A percentile compares a stretch with the other conserved stretches of the same genome.
phyloP scores from a whole-genome alignment of 1,284 basidiomycete species.

The Ustilago tritici region DNA sequence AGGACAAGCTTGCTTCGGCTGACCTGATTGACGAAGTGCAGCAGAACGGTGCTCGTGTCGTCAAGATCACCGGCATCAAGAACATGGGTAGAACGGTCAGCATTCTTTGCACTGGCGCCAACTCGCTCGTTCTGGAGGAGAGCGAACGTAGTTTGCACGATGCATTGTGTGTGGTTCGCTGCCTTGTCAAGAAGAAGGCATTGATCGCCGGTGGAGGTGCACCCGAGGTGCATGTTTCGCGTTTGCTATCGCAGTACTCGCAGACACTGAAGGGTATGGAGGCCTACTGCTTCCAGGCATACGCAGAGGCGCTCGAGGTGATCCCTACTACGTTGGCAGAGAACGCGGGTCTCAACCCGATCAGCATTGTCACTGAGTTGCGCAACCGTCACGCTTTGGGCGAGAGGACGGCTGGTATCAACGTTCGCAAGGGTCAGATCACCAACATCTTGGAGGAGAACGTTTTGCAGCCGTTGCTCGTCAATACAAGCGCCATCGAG shows the following conservation, averaged over 20 bases:
- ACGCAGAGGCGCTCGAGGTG: slow-evolving; percentile 96
- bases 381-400: slow-evolving; percentile 96
- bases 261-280: slow-evolving; percentile 98
- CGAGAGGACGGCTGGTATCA: slow-evolving; percentile 95
- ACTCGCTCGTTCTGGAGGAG: slow-evolving; percentile 94
- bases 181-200: slow-evolving; percentile 98
- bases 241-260: slow-evolving; percentile 88
- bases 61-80: slow-evolving; percentile 93
- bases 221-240: slow-evolving; percentile 98
- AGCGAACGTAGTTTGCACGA: slow-evolving; percentile 97
- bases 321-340: slow-evolving; percentile 98
- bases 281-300: slow-evolving; percentile 98
- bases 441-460: slow-evolving; percentile 97
- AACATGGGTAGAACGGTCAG: slow-evolving; percentile 94
- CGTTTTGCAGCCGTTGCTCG: slow-evolving; percentile 94
- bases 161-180: slow-evolving; percentile 96
- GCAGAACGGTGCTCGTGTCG: slow-evolving; percentile 88
- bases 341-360: slow-evolving; percentile 97
- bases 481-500: slow-evolving; percentile 94
- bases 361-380: slow-evolving; percentile 97
- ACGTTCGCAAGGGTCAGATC: slow-evolving; percentile 85
- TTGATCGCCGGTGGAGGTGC: slow-evolving; percentile 97
- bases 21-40: slow-evolving; percentile 93
- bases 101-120: slow-evolving; percentile 94
- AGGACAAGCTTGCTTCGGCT: slow-evolving; percentile 96